Evolutionary conservation across 495 filamentous ascomycete genomes (phyloP).

Genomic region (Daldinia childiae): DNA sequence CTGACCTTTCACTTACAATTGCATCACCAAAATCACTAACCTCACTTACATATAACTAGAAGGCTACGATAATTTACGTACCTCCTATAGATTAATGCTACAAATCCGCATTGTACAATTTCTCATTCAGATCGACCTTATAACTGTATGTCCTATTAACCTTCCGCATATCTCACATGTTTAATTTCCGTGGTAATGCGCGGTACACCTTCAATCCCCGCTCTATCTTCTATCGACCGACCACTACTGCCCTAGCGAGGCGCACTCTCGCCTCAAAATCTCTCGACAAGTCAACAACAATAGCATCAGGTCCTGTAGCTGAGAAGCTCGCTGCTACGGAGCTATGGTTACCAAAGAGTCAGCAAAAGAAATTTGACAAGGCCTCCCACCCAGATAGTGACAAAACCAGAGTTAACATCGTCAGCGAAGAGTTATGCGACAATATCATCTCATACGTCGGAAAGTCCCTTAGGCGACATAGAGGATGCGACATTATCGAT

Average conservation of each 20-base stretch:
- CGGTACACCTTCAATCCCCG: constrained; percentile 29
- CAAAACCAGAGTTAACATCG: constrained; percentile 60
- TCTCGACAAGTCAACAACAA: constrained; percentile 10
- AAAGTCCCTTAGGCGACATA: constrained; percentile 65
- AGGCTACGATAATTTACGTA: too few relatives aligned
- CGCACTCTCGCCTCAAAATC: constrained; percentile 4
- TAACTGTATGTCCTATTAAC: not conserved
- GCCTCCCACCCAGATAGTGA: constrained; percentile 27
- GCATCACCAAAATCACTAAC: too few relatives aligned
- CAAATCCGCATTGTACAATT: not conserved
- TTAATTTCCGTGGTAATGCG: constrained; percentile 34
- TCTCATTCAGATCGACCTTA: not conserved
- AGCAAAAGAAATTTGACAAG: not conserved
- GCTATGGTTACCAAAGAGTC: constrained; percentile 17
- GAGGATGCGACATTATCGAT: constrained; percentile 83
- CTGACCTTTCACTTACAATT: too few relatives aligned
- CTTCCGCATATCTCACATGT: constrained; percentile 41
- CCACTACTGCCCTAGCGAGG: not conserved
- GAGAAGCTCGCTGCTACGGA: constrained; percentile 30
- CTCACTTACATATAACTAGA: too few relatives aligned
- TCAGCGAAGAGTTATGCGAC: constrained; percentile 68
- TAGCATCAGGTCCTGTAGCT: constrained; percentile 25
- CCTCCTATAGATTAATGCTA: too few relatives aligned
- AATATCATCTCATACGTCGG: constrained; percentile 53
- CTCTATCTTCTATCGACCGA: not conserved